Conservation (phyloP, 768 basidiomycete species). For the Amanita inopinata region DNA sequence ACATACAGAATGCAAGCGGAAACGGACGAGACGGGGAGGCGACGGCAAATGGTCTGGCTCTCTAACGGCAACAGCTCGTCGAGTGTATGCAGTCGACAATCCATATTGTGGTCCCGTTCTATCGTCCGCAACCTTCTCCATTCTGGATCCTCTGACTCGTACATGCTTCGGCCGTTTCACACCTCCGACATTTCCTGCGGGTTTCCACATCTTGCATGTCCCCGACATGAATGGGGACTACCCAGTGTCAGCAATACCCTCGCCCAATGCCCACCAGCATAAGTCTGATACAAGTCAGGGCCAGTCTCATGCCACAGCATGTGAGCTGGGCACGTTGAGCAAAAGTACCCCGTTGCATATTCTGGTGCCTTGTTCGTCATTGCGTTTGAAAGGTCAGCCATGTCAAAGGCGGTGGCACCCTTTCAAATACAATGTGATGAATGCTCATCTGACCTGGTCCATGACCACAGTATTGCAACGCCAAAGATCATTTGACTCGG, state of each 20-base stretch:
- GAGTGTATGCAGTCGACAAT: no score
- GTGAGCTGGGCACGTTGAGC: neutral
- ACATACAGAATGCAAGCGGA: no score
- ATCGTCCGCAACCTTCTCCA: no score
- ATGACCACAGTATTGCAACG: neutral
- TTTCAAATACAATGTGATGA: conserved; percentile 2
- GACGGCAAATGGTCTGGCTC: no score
- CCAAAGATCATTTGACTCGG: neutral
- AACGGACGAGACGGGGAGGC: no score
- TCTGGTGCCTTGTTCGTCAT: neutral
- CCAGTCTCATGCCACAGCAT: neutral
- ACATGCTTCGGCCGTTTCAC: no score
- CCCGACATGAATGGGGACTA: neutral
- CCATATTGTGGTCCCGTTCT: no score
- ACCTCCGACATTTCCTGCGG: neutral
- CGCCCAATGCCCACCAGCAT: conserved; percentile 2
- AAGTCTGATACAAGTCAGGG: neutral
- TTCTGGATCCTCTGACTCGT: no score
- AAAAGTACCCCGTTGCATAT: no score
- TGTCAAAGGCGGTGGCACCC: neutral
- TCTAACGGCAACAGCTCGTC: no score
- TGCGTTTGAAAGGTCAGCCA: neutral
- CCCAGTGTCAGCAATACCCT: neutral
- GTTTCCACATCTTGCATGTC: neutral
- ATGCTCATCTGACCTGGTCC: neutral